Evolutionary conservation across 2,329 filamentous ascomycete genomes (phyloP).

Genomic region (Pyrenophora tritici-repentis): DNA sequence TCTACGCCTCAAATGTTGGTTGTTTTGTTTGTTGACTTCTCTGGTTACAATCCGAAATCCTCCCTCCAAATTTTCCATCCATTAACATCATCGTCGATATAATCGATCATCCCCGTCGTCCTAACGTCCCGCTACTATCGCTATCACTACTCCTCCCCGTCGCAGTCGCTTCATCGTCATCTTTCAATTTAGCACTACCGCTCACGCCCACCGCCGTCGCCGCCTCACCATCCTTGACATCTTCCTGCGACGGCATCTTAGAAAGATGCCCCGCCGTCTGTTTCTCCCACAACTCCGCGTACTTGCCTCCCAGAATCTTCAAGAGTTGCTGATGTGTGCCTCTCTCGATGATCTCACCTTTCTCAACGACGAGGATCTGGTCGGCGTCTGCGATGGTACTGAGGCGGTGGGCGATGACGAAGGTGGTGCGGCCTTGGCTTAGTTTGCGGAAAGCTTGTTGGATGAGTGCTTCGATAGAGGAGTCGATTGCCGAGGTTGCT

Average conservation of each 20-base stretch:
- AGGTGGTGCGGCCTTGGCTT: slow-evolving; percentile 66
- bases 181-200: slow-evolving; percentile 33
- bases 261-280: slow-evolving; percentile 59
- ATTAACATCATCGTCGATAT: too few relatives aligned
- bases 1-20: too few relatives aligned
- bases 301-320: slow-evolving; percentile 67
- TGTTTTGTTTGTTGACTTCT: too few relatives aligned
- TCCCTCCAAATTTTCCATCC: too few relatives aligned
- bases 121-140: slow-evolving; percentile 1
- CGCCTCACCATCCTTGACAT: slow-evolving; percentile 15
- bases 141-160: slow-evolving; percentile 16
- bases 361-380: slow-evolving; percentile 78
- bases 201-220: slow-evolving; percentile 6
- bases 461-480: slow-evolving; percentile 69
- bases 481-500: slow-evolving; percentile 85
- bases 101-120: neutral
- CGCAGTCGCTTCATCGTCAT: slow-evolving; percentile 22
- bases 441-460: slow-evolving; percentile 65
- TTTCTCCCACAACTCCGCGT: slow-evolving; percentile 86
- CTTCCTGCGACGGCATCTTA: slow-evolving; percentile 23
- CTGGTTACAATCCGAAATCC: too few relatives aligned
- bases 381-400: slow-evolving; percentile 86
- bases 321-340: slow-evolving; percentile 81
- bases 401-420: slow-evolving; percentile 76
- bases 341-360: slow-evolving; percentile 75